Evolutionary conservation across 352 stramenopile species (phyloP).

Genomic region (Phytophthora brassicae): DNA sequence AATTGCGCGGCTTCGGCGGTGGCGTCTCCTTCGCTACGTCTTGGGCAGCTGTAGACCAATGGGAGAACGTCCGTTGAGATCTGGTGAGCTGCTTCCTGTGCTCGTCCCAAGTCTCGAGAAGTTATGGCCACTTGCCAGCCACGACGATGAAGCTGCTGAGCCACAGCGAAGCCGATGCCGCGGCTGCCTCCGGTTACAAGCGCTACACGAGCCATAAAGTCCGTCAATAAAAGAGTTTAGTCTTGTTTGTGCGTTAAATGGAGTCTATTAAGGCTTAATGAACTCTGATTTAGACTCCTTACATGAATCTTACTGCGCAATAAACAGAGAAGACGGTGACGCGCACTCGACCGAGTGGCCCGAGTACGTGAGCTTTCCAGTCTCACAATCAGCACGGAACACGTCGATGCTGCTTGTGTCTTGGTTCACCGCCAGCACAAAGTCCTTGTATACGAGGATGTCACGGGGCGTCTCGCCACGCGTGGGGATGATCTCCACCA

Average conservation of each 20-base stretch:
- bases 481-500: conserved; percentile 47
- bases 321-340: conserved; percentile 58
- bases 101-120: conserved; percentile 56
- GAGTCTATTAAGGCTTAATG: conserved; percentile 18
- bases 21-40: conserved; percentile 23
- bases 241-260: conserved; percentile 9
- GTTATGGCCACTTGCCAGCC: conserved; percentile 79
- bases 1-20: conserved; percentile 31
- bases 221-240: conserved; percentile 6
- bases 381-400: conserved; percentile 49
- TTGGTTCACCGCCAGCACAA: conserved; percentile 66
- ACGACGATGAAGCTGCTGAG: conserved; percentile 54
- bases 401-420: conserved; percentile 61
- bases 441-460: conserved; percentile 56
- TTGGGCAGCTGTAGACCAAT: conserved; percentile 60
- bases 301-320: conserved; percentile 22
- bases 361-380: conserved; percentile 49
- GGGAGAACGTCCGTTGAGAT: conserved; percentile 54
- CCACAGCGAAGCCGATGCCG: conserved; percentile 79
- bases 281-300: not conserved
- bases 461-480: conserved; percentile 55
- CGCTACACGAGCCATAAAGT: conserved; percentile 31
- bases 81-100: conserved; percentile 45
- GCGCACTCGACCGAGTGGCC: conserved; percentile 44
- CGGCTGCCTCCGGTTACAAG: conserved; percentile 81